These are phyloP conservation scores for Quillaja saponaria DNA, from an alignment of 306 rosid species.

Conservation along the genomic window DNA sequence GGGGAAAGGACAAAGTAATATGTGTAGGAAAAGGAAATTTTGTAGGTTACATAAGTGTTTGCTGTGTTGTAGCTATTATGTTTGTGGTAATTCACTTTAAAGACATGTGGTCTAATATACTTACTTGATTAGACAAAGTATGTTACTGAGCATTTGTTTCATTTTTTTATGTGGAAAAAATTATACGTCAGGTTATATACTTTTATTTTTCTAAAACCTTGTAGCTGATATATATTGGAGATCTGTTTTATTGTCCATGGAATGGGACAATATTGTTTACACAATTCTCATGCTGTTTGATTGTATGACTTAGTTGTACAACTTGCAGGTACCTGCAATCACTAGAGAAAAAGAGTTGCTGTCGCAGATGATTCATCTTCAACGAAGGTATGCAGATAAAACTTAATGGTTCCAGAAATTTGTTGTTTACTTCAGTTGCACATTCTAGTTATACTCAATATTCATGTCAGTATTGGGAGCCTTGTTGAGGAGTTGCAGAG, in stretches of 20 bases:
- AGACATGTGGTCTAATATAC: too few relatives aligned
- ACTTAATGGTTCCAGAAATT: slow-evolving; percentile 25
- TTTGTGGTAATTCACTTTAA: too few relatives aligned
- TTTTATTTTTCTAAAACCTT: too few relatives aligned
- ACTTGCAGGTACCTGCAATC: slow-evolving; percentile 55
- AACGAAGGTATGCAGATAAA: slow-evolving; percentile 63
- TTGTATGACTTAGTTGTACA: slow-evolving; percentile 29
- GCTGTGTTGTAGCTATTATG: too few relatives aligned
- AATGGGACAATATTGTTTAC: background rate
- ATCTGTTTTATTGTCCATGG: background rate
- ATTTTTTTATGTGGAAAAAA: too few relatives aligned
- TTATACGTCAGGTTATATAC: too few relatives aligned
- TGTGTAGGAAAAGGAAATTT: too few relatives aligned
- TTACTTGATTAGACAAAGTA: too few relatives aligned
- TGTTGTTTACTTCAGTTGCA: slow-evolving; percentile 12
- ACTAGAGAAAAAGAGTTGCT: slow-evolving; percentile 70
- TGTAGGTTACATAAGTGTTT: too few relatives aligned
- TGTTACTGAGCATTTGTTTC: too few relatives aligned
- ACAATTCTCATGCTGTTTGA: slow-evolving; percentile 16
- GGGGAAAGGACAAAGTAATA: too few relatives aligned
- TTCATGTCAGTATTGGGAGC: slow-evolving; percentile 59
- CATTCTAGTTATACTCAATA: slow-evolving; percentile 28
- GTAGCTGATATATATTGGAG: background rate
- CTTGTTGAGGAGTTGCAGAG: slow-evolving; percentile 75
- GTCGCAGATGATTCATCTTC: slow-evolving; percentile 62